Conservation (phyloP, 257 asterid genomes). For the Plantago elongata region DNA sequence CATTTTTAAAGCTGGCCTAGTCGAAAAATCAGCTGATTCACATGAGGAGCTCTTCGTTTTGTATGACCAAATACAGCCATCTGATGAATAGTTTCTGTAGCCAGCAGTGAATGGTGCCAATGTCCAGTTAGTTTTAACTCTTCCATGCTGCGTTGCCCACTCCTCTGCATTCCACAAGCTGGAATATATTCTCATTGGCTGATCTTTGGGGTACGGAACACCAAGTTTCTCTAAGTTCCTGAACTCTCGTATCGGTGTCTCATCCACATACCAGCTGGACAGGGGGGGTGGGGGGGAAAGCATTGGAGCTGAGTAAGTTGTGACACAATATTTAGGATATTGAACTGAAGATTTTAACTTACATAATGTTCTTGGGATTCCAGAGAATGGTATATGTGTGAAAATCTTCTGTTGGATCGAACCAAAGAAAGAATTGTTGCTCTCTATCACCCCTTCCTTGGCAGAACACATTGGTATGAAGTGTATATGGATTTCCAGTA, state of each 20-base stretch:
- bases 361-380: constrained; percentile 69
- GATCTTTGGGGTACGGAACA: constrained; percentile 50
- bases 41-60: constrained; percentile 38
- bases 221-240: constrained; percentile 47
- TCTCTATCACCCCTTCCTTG: constrained; percentile 75
- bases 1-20: constrained; percentile 28
- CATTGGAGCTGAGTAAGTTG: not conserved
- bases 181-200: constrained; percentile 73
- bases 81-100: constrained; percentile 43
- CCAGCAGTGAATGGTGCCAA: constrained; percentile 70
- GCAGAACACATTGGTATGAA: constrained; percentile 75
- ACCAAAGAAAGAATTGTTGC: constrained; percentile 84
- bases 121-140: constrained; percentile 62
- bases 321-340: not conserved
- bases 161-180: constrained; percentile 81
- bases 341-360: constrained; percentile 21
- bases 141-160: constrained; percentile 83
- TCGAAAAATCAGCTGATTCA: constrained; percentile 15
- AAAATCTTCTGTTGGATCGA: constrained; percentile 78
- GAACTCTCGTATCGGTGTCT: constrained; percentile 61
- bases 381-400: constrained; percentile 80
- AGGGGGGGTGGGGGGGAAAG: too few species aligned
- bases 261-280: constrained; percentile 58
- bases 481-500: constrained; percentile 75
- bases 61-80: constrained; percentile 62